Evolutionary conservation across 306 rosid genomes (phyloP).

Genomic region (Ochetophila trinervis): DNA sequence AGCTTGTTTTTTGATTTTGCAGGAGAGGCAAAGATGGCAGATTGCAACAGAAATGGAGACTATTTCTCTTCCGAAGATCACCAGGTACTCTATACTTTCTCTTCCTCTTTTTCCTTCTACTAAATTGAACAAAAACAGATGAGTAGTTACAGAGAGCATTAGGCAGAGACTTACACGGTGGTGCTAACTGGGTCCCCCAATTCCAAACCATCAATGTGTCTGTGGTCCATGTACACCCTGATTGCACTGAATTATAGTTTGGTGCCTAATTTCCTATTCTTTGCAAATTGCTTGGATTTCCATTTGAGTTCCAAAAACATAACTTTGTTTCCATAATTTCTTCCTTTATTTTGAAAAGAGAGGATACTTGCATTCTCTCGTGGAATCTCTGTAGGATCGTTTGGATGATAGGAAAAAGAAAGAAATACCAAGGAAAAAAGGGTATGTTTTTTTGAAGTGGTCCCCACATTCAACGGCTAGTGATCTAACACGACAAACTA

Average conservation of each 20-base stretch:
- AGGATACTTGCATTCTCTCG: too few species aligned
- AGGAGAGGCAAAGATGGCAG: constrained; percentile 56
- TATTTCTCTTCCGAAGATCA: constrained; percentile 45
- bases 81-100: constrained; percentile 42
- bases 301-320: neutral
- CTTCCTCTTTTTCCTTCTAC: neutral
- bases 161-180: neutral
- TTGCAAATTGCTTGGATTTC: neutral
- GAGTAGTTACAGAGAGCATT: neutral
- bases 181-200: neutral
- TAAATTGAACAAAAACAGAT: neutral
- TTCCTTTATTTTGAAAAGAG: too few species aligned
- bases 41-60: constrained; percentile 47
- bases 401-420: too few species aligned
- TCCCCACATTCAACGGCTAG: constrained; percentile 14
- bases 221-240: neutral
- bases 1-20: neutral
- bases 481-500: constrained; percentile 6
- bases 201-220: too few species aligned
- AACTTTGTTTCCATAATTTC: too few species aligned
- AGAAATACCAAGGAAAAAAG: too few species aligned
- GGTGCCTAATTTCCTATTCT: neutral
- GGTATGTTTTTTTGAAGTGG: neutral
- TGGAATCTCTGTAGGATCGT: neutral
- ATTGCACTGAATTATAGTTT: neutral